These are phyloP conservation scores for Mercurialis annua DNA, from an alignment of 345 rosid species.

Conservation along the genomic window DNA sequence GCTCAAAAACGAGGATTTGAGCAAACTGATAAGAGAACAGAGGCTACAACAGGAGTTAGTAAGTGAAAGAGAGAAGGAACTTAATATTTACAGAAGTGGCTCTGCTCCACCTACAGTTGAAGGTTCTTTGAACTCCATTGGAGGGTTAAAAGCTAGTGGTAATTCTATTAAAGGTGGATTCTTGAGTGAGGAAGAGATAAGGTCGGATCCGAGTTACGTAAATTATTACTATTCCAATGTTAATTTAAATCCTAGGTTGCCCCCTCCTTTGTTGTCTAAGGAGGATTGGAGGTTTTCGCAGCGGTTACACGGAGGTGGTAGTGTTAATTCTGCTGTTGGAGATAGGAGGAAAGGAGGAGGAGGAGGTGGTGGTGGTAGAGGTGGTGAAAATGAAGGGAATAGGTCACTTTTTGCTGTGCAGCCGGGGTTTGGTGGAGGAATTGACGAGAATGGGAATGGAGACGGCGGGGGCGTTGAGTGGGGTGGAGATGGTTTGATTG, in stretches of 20 bases:
- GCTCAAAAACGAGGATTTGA: slow-evolving; percentile 49
- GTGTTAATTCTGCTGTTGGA: slow-evolving; percentile 39
- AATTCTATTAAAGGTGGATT: slow-evolving; percentile 39
- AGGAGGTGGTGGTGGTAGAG: slow-evolving; percentile 33
- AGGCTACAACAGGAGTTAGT: slow-evolving; percentile 34
- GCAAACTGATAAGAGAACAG: slow-evolving; percentile 50
- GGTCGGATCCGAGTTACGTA: slow-evolving; percentile 75
- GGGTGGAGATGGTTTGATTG: slow-evolving; percentile 89
- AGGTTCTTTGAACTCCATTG: slow-evolving; percentile 68
- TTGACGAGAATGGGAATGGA: slow-evolving; percentile 39
- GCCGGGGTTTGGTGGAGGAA: slow-evolving; percentile 62
- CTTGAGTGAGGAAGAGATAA: slow-evolving; percentile 62
- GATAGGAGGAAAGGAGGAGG: slow-evolving; percentile 51
- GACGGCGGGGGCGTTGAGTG: slow-evolving; percentile 54
- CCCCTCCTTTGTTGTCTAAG: slow-evolving; percentile 79
- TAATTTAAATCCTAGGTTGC: slow-evolving; percentile 84
- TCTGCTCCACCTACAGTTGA: slow-evolving; percentile 96
- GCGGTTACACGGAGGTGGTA: slow-evolving; percentile 50
- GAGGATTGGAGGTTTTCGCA: slow-evolving; percentile 83
- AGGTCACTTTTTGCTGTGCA: slow-evolving; percentile 64
- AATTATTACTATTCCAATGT: slow-evolving; percentile 71
- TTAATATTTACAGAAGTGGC: slow-evolving; percentile 71
- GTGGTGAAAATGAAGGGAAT: slow-evolving; percentile 29
- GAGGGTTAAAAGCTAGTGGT: slow-evolving; percentile 42
- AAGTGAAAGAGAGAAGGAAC: slow-evolving; percentile 66